These are phyloP conservation scores for Fusarium verticillioides DNA, from an alignment of 2,329 filamentous ascomycete species.

Conservation along the genomic window DNA sequence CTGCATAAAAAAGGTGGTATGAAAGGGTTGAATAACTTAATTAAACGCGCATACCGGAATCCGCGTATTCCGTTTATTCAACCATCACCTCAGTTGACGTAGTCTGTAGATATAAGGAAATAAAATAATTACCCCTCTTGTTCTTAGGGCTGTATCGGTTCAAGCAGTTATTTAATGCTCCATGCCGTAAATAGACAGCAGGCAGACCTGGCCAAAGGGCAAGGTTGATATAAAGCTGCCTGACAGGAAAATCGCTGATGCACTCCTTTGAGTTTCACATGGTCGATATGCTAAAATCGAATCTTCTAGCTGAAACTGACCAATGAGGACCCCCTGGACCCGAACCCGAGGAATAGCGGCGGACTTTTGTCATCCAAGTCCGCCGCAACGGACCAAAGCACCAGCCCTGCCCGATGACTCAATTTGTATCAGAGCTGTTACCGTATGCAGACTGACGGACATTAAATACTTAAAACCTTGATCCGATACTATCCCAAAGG, in stretches of 20 bases:
- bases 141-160: background rate
- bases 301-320: conserved; percentile 22
- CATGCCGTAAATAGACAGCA: background rate
- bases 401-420: conserved; percentile 9
- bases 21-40: background rate
- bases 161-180: background rate
- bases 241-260: background rate
- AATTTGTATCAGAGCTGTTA: background rate
- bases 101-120: background rate
- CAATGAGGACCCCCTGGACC: conserved; percentile 19
- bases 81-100: background rate
- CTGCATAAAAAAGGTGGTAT: conserved; percentile 14
- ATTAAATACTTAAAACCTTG: background rate
- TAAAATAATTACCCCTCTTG: background rate
- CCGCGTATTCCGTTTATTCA: conserved; percentile 11
- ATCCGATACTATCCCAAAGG: background rate
- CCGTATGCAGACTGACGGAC: background rate
- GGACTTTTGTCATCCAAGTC: conserved; percentile 30
- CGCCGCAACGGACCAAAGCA: conserved; percentile 10
- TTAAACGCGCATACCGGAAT: conserved; percentile 9
- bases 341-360: conserved; percentile 30
- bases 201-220: background rate
- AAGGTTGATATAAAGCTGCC: conserved; percentile 4
- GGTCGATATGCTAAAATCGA: conserved; percentile 14
- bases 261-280: conserved; percentile 10